Evolutionary conservation across 2,329 filamentous ascomycete species (phyloP).

Genomic region (Ophiocordyceps camponoti-leonardi): DNA sequence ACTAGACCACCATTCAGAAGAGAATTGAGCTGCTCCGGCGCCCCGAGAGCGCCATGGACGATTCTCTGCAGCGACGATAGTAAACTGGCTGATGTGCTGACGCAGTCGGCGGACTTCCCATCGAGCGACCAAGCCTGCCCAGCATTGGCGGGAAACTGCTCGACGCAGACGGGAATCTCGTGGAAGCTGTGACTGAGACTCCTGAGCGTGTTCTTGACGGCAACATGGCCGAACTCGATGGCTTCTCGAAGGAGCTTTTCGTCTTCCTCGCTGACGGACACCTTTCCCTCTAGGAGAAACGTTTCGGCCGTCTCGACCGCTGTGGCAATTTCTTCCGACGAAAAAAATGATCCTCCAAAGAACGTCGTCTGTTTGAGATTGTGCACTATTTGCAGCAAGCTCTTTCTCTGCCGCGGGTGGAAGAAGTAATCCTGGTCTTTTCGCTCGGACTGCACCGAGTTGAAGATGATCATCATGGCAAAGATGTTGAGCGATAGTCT

Average conservation of each 20-base stretch:
- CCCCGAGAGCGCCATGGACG: conserved; percentile 25
- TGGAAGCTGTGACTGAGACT: conserved; percentile 50
- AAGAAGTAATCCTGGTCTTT: conserved; percentile 81
- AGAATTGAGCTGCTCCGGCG: conserved; percentile 25
- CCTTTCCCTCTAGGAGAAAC: conserved; percentile 47
- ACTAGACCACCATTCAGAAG: conserved; percentile 29
- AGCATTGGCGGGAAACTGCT: conserved; percentile 45
- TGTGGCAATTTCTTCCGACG: conserved; percentile 39
- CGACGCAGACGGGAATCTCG: conserved; percentile 60
- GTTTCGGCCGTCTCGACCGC: conserved; percentile 48
- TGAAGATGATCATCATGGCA: conserved; percentile 66
- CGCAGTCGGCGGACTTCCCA: conserved; percentile 26
- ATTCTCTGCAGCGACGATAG: conserved; percentile 34
- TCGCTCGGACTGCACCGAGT: conserved; percentile 75
- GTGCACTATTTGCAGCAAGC: conserved; percentile 49
- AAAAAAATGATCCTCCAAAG: conserved; percentile 66
- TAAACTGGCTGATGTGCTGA: conserved; percentile 32
- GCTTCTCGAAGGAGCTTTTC: conserved; percentile 41
- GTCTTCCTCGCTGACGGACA: conserved; percentile 44
- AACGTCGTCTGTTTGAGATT: conserved; percentile 77
- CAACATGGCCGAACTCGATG: conserved; percentile 44
- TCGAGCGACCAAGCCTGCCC: conserved; percentile 53
- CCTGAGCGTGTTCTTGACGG: conserved; percentile 45
- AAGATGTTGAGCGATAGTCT: conserved; percentile 73
- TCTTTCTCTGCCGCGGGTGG: conserved; percentile 52